phyloP scores from a whole-genome alignment of 2,329 filamentous ascomycete genomes.

The Chalara sp. region DNA sequence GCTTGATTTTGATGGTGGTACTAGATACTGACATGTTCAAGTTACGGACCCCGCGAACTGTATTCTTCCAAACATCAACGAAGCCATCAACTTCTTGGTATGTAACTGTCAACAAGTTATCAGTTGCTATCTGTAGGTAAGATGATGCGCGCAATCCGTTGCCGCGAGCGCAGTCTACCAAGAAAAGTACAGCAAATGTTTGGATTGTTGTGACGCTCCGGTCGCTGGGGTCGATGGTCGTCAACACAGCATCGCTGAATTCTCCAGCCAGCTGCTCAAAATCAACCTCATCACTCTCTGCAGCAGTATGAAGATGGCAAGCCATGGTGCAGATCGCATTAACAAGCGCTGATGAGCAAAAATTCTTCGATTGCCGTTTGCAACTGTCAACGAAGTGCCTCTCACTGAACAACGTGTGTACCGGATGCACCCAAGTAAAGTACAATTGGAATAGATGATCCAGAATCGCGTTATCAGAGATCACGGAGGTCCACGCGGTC shows the following conservation, averaged over 20 bases:
- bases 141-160: constrained; percentile 20
- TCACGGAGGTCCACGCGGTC: constrained; percentile 24
- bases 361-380: constrained; percentile 10
- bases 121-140: constrained; percentile 23
- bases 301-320: constrained; percentile 22
- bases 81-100: constrained; percentile 14
- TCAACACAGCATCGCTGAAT: constrained; percentile 21
- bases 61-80: constrained; percentile 22
- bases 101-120: constrained; percentile 13
- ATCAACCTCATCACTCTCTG: constrained; percentile 16
- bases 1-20: neutral
- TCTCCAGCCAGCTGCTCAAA: constrained; percentile 18
- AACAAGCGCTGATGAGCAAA: constrained; percentile 24
- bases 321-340: constrained; percentile 29
- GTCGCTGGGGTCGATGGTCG: constrained; percentile 17
- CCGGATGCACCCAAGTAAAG: constrained; percentile 29
- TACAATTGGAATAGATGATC: constrained; percentile 28
- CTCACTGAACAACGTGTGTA: constrained; percentile 28
- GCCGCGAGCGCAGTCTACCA: constrained; percentile 22
- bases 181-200: constrained; percentile 26
- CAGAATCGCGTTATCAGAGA: constrained; percentile 16
- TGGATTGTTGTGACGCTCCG: constrained; percentile 23
- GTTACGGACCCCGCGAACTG: constrained; percentile 25
- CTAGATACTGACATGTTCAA: constrained; percentile 26
- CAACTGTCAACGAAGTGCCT: constrained; percentile 24